phyloP scores from a whole-genome alignment of 805 yeast species.

The Yamadazyma olivae region DNA sequence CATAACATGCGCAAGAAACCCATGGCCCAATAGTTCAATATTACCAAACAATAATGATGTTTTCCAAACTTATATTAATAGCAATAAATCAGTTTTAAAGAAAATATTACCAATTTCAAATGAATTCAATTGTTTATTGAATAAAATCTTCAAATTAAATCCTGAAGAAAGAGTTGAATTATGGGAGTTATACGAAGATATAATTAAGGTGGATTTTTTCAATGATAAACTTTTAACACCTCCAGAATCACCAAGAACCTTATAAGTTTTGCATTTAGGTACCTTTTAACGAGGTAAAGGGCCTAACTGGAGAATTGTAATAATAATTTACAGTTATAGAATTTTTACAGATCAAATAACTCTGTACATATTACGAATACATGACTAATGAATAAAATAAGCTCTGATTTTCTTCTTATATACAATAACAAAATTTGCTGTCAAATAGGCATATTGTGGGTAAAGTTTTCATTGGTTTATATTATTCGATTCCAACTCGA shows the following conservation, averaged over 20 bases:
- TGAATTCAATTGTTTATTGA: conserved; percentile 54
- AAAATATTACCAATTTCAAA: conserved; percentile 71
- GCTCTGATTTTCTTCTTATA: too few species aligned
- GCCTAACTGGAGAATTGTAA: too few species aligned
- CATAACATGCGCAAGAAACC: conserved; percentile 78
- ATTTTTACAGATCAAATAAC: too few species aligned
- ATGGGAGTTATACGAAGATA: conserved; percentile 35
- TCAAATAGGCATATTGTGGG: too few species aligned
- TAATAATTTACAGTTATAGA: too few species aligned
- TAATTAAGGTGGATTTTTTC: conserved; percentile 33
- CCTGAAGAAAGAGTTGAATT: conserved; percentile 48
- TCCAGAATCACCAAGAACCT: conserved; percentile 13
- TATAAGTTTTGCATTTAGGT: too few species aligned
- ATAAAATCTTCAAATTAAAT: conserved; percentile 40
- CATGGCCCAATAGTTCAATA: conserved; percentile 81
- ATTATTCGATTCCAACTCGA: too few species aligned
- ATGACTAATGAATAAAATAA: too few species aligned
- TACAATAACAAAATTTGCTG: too few species aligned
- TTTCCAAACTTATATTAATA: conserved; percentile 61
- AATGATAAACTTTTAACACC: conserved; percentile 12
- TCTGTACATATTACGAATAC: too few species aligned
- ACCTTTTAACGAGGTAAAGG: too few species aligned
- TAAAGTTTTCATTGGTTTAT: too few species aligned
- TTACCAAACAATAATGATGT: conserved; percentile 51
- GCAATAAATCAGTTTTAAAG: conserved; percentile 48